Percentiles rank a stretch among this genome's conserved stretches.
phyloP scores from a whole-genome alignment of 495 filamentous ascomycete species.

The Lasiosphaeria ovina region DNA sequence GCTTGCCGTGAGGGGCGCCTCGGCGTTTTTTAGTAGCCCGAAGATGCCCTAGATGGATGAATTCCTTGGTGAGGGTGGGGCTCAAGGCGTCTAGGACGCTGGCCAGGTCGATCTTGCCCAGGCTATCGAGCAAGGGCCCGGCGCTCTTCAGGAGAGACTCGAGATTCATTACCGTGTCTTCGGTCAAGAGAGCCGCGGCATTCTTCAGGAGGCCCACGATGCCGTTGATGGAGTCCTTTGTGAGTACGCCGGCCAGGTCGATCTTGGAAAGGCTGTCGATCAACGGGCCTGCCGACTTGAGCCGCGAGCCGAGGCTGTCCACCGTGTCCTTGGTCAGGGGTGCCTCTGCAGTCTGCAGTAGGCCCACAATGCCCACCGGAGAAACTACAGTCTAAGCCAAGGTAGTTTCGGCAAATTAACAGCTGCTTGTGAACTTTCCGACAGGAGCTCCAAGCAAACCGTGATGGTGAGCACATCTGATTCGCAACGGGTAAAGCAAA shows the following conservation, averaged over 20 bases:
- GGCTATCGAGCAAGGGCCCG: constrained; percentile 32
- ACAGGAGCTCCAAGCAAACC: too few species aligned
- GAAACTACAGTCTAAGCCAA: neutral
- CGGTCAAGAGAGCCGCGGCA: constrained; percentile 41
- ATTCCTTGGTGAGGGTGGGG: too few species aligned
- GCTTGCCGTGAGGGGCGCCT: too few species aligned
- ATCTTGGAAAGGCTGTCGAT: constrained; percentile 35
- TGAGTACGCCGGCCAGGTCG: constrained; percentile 32
- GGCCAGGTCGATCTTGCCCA: too few species aligned
- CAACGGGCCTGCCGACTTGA: constrained; percentile 17
- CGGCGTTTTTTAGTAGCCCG: too few species aligned
- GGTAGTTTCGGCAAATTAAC: too few species aligned
- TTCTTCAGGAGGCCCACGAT: constrained; percentile 41
- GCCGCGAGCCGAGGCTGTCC: neutral
- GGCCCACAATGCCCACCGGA: constrained; percentile 9
- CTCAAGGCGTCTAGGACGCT: too few species aligned
- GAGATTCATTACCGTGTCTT: constrained; percentile 43
- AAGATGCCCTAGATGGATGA: too few species aligned
- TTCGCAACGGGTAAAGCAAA: too few species aligned
- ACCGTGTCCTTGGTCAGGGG: constrained; percentile 2
- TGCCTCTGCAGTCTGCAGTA: constrained; percentile 5
- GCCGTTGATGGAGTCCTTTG: constrained; percentile 37
- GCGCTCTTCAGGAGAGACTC: constrained; percentile 20
- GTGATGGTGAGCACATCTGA: too few species aligned
- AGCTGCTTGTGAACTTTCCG: too few species aligned